phyloP scores from a whole-genome alignment of 495 filamentous ascomycete genomes.

The Aspergillus avenaceus region DNA sequence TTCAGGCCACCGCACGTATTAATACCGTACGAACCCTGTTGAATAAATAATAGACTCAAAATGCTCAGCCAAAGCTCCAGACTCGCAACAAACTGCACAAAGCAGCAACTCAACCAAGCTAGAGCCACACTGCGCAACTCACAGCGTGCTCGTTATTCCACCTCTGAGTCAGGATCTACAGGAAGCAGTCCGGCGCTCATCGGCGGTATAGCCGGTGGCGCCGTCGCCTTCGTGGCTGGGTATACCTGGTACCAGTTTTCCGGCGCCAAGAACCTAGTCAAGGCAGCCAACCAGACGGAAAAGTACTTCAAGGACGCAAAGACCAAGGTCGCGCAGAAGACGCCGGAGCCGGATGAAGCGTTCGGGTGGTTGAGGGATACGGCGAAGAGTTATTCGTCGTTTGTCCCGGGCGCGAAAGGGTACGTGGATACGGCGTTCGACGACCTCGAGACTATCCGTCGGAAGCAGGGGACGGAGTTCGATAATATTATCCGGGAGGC shows the following conservation, averaged over 20 bases:
- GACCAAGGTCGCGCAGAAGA: slow-evolving; percentile 45
- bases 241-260: slow-evolving; percentile 55
- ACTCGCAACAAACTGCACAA: slow-evolving; percentile 4
- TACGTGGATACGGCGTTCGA: slow-evolving; percentile 60
- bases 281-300: slow-evolving; percentile 47
- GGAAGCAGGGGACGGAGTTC: slow-evolving; percentile 58
- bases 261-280: slow-evolving; percentile 50
- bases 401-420: slow-evolving; percentile 59
- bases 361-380: slow-evolving; percentile 53
- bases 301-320: slow-evolving; percentile 48
- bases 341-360: slow-evolving; percentile 56
- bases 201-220: slow-evolving; percentile 47
- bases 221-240: slow-evolving; percentile 45
- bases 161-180: slow-evolving; percentile 19
- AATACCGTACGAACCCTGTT: too few species aligned
- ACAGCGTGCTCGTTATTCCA: slow-evolving; percentile 42
- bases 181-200: slow-evolving; percentile 25
- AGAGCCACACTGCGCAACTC: slow-evolving; percentile 13
- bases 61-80: slow-evolving; percentile 10
- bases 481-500: slow-evolving; percentile 56
- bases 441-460: slow-evolving; percentile 55
- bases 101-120: slow-evolving; percentile 11
- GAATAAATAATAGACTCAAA: too few species aligned
- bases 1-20: too few species aligned
- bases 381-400: slow-evolving; percentile 56